phyloP scores from a whole-genome alignment of 2,329 filamentous ascomycete genomes.

The Amphichorda felina region DNA sequence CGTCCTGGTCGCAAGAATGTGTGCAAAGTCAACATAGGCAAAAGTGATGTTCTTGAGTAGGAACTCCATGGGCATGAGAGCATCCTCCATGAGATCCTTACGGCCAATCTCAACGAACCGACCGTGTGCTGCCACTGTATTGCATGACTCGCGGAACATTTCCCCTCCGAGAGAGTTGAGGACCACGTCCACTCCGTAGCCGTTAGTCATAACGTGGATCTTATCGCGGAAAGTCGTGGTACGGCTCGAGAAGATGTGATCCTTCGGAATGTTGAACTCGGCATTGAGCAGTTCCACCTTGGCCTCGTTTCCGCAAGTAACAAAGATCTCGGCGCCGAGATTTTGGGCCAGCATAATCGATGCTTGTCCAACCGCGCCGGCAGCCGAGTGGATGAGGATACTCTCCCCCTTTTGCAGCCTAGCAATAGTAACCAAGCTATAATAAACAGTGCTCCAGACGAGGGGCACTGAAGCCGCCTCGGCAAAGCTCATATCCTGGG shows the following conservation, averaged over 20 bases:
- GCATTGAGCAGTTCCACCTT: constrained; percentile 17
- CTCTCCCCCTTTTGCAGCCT: constrained; percentile 12
- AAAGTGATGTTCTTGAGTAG: constrained; percentile 2
- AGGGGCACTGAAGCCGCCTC: constrained; percentile 12
- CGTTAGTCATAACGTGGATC: constrained; percentile 9
- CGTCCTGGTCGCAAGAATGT: background rate
- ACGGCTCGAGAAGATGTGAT: constrained; percentile 11
- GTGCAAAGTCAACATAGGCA: constrained; percentile 1
- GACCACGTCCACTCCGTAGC: constrained; percentile 19
- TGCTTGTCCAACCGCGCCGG: constrained; percentile 21
- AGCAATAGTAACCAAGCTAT: constrained; percentile 6
- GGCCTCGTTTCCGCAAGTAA: constrained; percentile 16
- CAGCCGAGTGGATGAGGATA: constrained; percentile 21
- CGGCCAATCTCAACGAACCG: constrained; percentile 23
- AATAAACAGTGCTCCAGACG: constrained; percentile 5
- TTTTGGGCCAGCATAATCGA: constrained; percentile 20
- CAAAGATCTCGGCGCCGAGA: constrained; percentile 18
- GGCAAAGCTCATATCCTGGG: constrained; percentile 6
- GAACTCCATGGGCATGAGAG: constrained; percentile 1
- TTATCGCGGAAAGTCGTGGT: constrained; percentile 4
- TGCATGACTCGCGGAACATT: constrained; percentile 17
- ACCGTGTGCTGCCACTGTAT: constrained; percentile 15
- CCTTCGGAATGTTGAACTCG: constrained; percentile 5
- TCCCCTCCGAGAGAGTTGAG: constrained; percentile 20
- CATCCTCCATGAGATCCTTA: constrained; percentile 11